A percentile compares a stretch with the other conserved stretches of the same genome.
Conservation (phyloP, 1,139 yeast species). For the Tardiomyces depauwii region DNA sequence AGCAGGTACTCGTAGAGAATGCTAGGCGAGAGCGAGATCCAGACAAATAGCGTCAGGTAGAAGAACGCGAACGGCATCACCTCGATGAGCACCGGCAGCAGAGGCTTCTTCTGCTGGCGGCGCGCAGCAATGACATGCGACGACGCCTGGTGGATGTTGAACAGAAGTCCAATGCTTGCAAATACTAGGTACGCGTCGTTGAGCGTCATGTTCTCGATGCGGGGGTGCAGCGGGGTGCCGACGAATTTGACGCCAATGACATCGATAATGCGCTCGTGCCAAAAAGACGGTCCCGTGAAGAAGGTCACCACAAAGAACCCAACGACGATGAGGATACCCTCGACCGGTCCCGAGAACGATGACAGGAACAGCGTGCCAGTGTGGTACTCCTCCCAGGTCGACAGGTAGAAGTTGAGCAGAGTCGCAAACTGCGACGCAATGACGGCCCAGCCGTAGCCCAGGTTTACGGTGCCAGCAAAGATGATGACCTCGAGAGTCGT, state of each 20-base stretch:
- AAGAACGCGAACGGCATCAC: constrained; percentile 60
- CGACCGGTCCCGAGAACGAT: constrained; percentile 87
- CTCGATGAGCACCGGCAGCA: constrained; percentile 44
- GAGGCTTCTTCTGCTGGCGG: constrained; percentile 22
- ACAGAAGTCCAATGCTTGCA: constrained; percentile 48
- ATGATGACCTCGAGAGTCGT: constrained; percentile 70
- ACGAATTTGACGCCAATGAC: constrained; percentile 3
- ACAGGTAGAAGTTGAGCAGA: constrained; percentile 66
- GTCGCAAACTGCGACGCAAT: constrained; percentile 65
- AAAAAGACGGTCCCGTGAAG: constrained; percentile 49
- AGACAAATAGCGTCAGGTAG: constrained; percentile 42
- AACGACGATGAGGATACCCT: constrained; percentile 67
- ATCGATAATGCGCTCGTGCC: constrained; percentile 34
- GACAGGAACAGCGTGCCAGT: constrained; percentile 77
- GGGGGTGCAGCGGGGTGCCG: constrained; percentile 1
- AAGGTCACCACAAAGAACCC: constrained; percentile 52
- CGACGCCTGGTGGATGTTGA: constrained; percentile 65
- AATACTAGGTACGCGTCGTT: constrained; percentile 36
- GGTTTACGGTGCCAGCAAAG: constrained; percentile 59
- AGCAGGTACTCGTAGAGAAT: constrained; percentile 37
- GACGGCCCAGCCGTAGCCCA: constrained; percentile 58
- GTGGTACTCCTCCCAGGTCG: constrained; percentile 95
- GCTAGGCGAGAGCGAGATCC: constrained; percentile 35
- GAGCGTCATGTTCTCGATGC: constrained; percentile 15
- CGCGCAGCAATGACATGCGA: constrained; percentile 53